phyloP scores from a whole-genome alignment of 1,139 yeast genomes.

The Geotrichum klebahnii region DNA sequence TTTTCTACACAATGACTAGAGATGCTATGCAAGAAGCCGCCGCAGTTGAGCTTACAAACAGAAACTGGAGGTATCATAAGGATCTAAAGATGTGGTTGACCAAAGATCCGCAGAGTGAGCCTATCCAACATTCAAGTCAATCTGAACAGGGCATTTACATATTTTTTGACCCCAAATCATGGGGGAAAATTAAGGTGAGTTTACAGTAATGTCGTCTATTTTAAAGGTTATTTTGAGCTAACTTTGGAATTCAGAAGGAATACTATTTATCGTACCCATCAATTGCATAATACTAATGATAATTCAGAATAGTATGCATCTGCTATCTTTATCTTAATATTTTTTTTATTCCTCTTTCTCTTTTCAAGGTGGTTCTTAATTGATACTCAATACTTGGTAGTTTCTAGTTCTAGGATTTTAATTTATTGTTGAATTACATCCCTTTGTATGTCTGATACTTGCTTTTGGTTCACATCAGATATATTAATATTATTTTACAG shows the following conservation, averaged over 20 bases:
- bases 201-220: no score
- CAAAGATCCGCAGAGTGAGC: slow-evolving; percentile 86
- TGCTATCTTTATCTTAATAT: no score
- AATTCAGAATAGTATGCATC: no score
- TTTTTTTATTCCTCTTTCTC: no score
- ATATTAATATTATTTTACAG: no score
- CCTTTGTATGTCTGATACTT: no score
- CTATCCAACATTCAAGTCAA: slow-evolving; percentile 77
- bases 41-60: slow-evolving; percentile 75
- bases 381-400: no score
- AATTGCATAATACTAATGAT: slow-evolving; percentile 42
- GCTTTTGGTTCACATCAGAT: no score
- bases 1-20: slow-evolving; percentile 90
- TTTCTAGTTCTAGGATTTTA: no score
- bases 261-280: slow-evolving; percentile 44
- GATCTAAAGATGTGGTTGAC: slow-evolving; percentile 95
- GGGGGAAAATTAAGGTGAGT: slow-evolving; percentile 80
- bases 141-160: slow-evolving; percentile 95
- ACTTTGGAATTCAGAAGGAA: slow-evolving; percentile 34
- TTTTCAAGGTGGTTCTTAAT: no score
- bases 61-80: slow-evolving; percentile 97
- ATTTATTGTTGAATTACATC: no score
- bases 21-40: slow-evolving; percentile 92
- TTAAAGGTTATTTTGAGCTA: background rate
- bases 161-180: slow-evolving; percentile 90